A percentile compares a stretch with the other conserved stretches of the same genome.
Evolutionary conservation across 768 basidiomycete genomes (phyloP).

Genomic region (Kwoniella sp.): DNA sequence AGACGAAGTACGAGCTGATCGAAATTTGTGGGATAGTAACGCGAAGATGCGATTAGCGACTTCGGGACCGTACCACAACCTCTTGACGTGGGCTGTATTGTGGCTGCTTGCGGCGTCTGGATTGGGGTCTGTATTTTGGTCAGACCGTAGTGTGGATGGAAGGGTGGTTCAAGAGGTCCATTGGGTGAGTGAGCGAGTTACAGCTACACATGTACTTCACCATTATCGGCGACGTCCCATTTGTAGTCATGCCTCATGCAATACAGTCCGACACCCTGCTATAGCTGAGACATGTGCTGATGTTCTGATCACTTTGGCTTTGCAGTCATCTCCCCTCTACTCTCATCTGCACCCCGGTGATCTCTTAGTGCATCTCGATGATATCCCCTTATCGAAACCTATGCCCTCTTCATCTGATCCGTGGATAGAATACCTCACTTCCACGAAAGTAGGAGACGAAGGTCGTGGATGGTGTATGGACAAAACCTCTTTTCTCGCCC

Average conservation of each 20-base stretch:
- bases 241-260: too few relatives aligned
- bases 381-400: constrained; percentile 52
- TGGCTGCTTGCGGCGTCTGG: constrained; percentile 36
- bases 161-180: constrained; percentile 64
- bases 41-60: constrained; percentile 64
- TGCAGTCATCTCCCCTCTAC: constrained; percentile 67
- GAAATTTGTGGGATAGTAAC: constrained; percentile 21
- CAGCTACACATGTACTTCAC: constrained; percentile 4
- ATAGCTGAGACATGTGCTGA: too few relatives aligned
- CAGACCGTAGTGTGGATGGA: constrained; percentile 62
- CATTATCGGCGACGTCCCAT: too few relatives aligned
- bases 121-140: constrained; percentile 61
- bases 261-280: too few relatives aligned
- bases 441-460: constrained; percentile 51
- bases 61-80: constrained; percentile 78
- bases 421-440: constrained; percentile 46
- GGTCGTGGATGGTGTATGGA: constrained; percentile 67
- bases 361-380: constrained; percentile 69
- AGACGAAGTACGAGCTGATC: too few relatives aligned
- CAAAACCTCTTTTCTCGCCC: constrained; percentile 2
- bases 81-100: constrained; percentile 61
- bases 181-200: constrained; percentile 59
- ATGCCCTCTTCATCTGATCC: constrained; percentile 21
- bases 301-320: too few relatives aligned
- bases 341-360: constrained; percentile 63